These are phyloP conservation scores for Teratosphaeria viscida DNA, from an alignment of 2,329 filamentous ascomycete species.

Conservation along the genomic window DNA sequence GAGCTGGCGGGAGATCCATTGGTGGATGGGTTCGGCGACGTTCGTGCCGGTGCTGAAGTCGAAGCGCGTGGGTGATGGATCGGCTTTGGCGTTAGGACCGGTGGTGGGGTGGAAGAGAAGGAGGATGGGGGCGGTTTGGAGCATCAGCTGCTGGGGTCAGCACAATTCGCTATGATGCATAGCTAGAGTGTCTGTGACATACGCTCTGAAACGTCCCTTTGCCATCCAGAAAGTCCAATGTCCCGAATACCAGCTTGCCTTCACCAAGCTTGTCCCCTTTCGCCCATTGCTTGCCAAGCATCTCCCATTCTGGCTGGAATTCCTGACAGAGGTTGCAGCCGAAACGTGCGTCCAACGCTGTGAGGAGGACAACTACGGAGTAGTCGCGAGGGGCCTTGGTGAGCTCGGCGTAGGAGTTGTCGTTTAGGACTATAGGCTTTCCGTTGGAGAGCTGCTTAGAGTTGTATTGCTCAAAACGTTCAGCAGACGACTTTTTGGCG, in stretches of 20 bases:
- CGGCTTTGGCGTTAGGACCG: conserved; percentile 65
- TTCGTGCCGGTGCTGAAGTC: conserved; percentile 69
- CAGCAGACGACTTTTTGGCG: conserved; percentile 45
- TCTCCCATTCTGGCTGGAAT: conserved; percentile 89
- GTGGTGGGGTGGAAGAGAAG: conserved; percentile 76
- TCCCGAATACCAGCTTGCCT: conserved; percentile 66
- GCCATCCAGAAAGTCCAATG: conserved; percentile 79
- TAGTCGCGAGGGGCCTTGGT: conserved; percentile 75
- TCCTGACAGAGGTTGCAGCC: conserved; percentile 79
- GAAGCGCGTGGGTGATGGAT: conserved; percentile 61
- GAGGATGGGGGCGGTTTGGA: conserved; percentile 89
- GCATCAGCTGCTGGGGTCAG: conserved; percentile 55
- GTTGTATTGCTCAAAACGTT: conserved; percentile 64
- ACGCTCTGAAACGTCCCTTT: conserved; percentile 80
- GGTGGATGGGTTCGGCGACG: conserved; percentile 65
- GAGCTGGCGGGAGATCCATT: conserved; percentile 69
- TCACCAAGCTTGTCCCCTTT: conserved; percentile 69
- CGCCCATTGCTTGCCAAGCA: conserved; percentile 76
- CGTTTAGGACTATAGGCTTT: conserved; percentile 66
- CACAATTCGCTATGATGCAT: background rate
- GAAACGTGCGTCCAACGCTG: conserved; percentile 72
- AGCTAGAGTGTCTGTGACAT: conserved; percentile 20
- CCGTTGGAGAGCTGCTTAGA: conserved; percentile 51
- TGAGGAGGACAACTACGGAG: conserved; percentile 69
- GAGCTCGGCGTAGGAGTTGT: conserved; percentile 63